These are phyloP conservation scores for Verbena officinalis DNA, from an alignment of 257 asterid species.

Conservation along the genomic window DNA sequence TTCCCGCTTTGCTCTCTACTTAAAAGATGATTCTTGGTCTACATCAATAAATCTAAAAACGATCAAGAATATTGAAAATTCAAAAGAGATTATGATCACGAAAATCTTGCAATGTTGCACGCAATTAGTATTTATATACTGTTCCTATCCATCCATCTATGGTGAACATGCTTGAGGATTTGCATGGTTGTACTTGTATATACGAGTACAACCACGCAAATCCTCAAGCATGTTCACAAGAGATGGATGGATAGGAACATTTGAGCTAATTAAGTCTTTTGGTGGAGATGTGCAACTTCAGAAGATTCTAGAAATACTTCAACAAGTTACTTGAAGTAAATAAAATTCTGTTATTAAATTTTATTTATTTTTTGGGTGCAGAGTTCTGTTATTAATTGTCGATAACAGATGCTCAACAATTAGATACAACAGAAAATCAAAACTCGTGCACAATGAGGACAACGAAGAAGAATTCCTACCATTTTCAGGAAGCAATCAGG, in stretches of 20 bases:
- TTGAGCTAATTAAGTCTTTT: too few relatives aligned
- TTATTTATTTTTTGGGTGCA: too few relatives aligned
- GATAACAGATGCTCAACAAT: slow-evolving; percentile 20
- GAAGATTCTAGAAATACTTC: too few relatives aligned
- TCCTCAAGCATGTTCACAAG: slow-evolving; percentile 1
- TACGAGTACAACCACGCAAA: slow-evolving; percentile 18
- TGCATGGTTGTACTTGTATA: slow-evolving; percentile 11
- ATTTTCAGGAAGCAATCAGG: slow-evolving; percentile 86
- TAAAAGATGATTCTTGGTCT: slow-evolving; percentile 59
- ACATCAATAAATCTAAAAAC: slow-evolving; percentile 33
- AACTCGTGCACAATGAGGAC: slow-evolving; percentile 4
- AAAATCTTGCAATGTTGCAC: too few relatives aligned
- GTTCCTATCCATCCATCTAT: too few relatives aligned
- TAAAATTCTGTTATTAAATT: too few relatives aligned
- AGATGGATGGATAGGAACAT: slow-evolving; percentile 3
- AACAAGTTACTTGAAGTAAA: too few relatives aligned
- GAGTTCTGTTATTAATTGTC: not conserved
- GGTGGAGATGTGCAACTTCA: too few relatives aligned
- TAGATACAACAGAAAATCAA: slow-evolving; percentile 6
- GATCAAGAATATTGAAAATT: not conserved
- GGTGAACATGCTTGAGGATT: too few relatives aligned
- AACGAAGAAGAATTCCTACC: slow-evolving; percentile 48
- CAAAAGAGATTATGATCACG: slow-evolving; percentile 13
- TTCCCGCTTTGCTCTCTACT: slow-evolving; percentile 60
- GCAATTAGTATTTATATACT: too few relatives aligned